These are phyloP conservation scores for Blastobotrys terrestris DNA, from an alignment of 805 yeast species.

Conservation along the genomic window DNA sequence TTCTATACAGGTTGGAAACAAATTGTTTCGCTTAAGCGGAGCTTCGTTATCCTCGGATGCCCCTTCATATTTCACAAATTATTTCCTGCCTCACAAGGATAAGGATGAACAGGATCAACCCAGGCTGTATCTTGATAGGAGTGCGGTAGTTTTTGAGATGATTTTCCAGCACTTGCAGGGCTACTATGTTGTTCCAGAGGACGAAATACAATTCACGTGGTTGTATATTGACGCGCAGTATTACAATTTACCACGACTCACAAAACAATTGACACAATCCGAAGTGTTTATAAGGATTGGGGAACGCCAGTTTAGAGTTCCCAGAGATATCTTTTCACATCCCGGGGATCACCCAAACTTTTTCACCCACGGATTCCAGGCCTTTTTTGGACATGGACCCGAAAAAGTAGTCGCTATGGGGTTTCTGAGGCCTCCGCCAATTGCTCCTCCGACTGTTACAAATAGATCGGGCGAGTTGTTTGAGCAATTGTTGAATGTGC, in stretches of 20 bases:
- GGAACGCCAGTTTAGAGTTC: slow-evolving; percentile 49
- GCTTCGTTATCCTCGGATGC: slow-evolving; percentile 81
- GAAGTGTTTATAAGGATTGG: slow-evolving; percentile 58
- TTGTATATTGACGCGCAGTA: slow-evolving; percentile 66
- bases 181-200: slow-evolving; percentile 54
- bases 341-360: slow-evolving; percentile 76
- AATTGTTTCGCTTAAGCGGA: slow-evolving; percentile 62
- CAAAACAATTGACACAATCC: slow-evolving; percentile 42
- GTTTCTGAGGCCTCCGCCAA: slow-evolving; percentile 73
- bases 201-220: slow-evolving; percentile 56
- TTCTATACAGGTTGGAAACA: slow-evolving; percentile 63
- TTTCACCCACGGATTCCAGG: slow-evolving; percentile 56
- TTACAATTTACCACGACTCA: slow-evolving; percentile 56
- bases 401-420: slow-evolving; percentile 24
- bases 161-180: slow-evolving; percentile 68
- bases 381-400: slow-evolving; percentile 32
- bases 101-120: slow-evolving; percentile 32
- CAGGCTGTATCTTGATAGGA: slow-evolving; percentile 63
- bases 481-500: slow-evolving; percentile 45
- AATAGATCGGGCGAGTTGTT: slow-evolving; percentile 51
- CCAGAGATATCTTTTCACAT: slow-evolving; percentile 45
- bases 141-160: slow-evolving; percentile 58
- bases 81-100: slow-evolving; percentile 36
- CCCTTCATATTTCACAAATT: slow-evolving; percentile 82
- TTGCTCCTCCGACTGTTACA: slow-evolving; percentile 48